Evolutionary conservation across 129 eudicot species (phyloP).

Genomic region (Arctium lappa): DNA sequence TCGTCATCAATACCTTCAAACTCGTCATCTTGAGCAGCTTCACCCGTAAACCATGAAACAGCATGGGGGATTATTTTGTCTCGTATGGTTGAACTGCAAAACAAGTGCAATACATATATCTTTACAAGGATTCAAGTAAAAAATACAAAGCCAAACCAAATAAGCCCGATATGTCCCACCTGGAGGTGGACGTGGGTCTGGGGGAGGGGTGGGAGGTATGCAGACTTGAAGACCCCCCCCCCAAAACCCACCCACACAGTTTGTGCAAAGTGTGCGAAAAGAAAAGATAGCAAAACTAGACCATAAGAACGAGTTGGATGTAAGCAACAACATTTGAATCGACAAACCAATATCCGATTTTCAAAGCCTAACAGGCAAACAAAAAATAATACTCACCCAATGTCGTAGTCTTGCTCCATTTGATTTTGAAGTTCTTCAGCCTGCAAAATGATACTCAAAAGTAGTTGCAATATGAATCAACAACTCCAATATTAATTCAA

Average conservation of each 20-base stretch:
- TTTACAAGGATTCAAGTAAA: neutral
- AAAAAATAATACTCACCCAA: conserved; percentile 45
- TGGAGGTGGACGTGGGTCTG: too few relatives aligned
- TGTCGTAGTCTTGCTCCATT: conserved; percentile 72
- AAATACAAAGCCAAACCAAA: neutral
- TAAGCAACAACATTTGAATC: too few relatives aligned
- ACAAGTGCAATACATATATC: neutral
- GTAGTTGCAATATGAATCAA: neutral
- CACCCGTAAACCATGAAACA: conserved; percentile 83
- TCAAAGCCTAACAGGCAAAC: neutral
- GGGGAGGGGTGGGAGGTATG: too few relatives aligned
- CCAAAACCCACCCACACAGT: neutral
- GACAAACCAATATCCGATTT: neutral
- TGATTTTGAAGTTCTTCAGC: conserved; percentile 68
- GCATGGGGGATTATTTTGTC: conserved; percentile 79
- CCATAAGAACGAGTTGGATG: too few relatives aligned
- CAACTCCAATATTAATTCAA: neutral
- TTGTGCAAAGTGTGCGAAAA: neutral
- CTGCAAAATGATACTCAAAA: conserved; percentile 24
- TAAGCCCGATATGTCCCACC: too few relatives aligned
- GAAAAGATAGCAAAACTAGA: too few relatives aligned
- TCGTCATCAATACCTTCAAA: conserved; percentile 52
- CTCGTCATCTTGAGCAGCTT: conserved; percentile 65
- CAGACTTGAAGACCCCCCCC: too few relatives aligned
- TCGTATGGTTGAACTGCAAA: conserved; percentile 62